These are phyloP conservation scores for Beauveria pseudobassiana DNA, from an alignment of 2,329 filamentous ascomycete species.

Conservation along the genomic window DNA sequence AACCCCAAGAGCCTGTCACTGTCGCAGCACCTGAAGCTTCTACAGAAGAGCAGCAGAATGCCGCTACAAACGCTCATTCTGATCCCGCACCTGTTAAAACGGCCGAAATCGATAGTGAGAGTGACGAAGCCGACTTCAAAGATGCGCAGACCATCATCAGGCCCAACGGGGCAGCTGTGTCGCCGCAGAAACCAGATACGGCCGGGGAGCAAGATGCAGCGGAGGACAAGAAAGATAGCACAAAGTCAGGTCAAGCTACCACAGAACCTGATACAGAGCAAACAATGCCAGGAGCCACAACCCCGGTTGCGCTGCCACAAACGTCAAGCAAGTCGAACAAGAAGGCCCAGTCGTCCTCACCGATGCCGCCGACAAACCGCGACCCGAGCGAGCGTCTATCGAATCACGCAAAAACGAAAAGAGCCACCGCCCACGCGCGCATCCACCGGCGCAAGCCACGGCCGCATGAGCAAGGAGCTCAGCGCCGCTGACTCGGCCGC, in stretches of 20 bases:
- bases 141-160: conserved; percentile 26
- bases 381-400: background rate
- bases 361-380: conserved; percentile 8
- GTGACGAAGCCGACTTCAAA: conserved; percentile 30
- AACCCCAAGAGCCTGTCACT: background rate
- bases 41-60: conserved; percentile 16
- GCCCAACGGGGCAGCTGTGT: conserved; percentile 23
- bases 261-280: background rate
- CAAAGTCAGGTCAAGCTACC: background rate
- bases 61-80: background rate
- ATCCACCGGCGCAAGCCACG: conserved; percentile 2
- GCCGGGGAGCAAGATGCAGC: background rate
- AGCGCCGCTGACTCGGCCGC: background rate
- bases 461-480: conserved; percentile 4
- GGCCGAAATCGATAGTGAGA: conserved; percentile 22
- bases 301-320: background rate
- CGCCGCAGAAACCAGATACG: conserved; percentile 14
- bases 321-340: background rate
- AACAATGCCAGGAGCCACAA: background rate
- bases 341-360: background rate
- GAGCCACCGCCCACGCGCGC: background rate
- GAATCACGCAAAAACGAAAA: background rate
- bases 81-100: background rate
- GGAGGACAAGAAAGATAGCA: background rate
- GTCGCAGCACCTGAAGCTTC: conserved; percentile 8